These are phyloP conservation scores for Kondoa subrosea DNA, from an alignment of 768 basidiomycete genomes.

Conservation along the genomic window DNA sequence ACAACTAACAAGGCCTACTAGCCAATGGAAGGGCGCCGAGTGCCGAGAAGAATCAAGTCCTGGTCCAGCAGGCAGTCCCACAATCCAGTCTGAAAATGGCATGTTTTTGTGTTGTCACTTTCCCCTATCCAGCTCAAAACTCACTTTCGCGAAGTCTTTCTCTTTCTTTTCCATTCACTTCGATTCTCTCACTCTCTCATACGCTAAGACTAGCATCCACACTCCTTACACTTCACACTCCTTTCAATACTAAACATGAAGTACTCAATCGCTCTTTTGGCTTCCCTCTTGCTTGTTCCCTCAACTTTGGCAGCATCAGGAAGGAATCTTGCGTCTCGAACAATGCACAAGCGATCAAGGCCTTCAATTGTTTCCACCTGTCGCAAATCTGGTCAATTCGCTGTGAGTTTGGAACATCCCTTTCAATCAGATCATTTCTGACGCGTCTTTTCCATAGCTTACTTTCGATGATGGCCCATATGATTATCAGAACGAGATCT, in stretches of 20 bases:
- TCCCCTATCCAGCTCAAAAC: neutral
- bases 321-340: neutral
- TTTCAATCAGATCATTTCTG: too few species aligned
- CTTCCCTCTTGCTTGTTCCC: neutral
- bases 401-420: too few species aligned
- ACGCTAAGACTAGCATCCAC: neutral
- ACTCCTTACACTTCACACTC: neutral
- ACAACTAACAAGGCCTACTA: too few species aligned
- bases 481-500: conserved; percentile 7
- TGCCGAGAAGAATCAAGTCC: too few species aligned
- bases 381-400: conserved; percentile 10
- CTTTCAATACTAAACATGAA: neutral
- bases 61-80: too few species aligned
- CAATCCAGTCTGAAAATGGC: too few species aligned
- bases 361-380: conserved; percentile 12
- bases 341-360: neutral
- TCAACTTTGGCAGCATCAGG: neutral
- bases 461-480: conserved; percentile 27
- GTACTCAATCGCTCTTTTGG: neutral
- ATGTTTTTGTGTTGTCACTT: neutral
- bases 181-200: neutral
- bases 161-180: neutral
- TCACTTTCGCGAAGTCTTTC: neutral
- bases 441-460: too few species aligned
- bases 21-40: too few species aligned